Conservation (phyloP, 2,329 filamentous ascomycete genomes). For the Hypocreales sp. region DNA sequence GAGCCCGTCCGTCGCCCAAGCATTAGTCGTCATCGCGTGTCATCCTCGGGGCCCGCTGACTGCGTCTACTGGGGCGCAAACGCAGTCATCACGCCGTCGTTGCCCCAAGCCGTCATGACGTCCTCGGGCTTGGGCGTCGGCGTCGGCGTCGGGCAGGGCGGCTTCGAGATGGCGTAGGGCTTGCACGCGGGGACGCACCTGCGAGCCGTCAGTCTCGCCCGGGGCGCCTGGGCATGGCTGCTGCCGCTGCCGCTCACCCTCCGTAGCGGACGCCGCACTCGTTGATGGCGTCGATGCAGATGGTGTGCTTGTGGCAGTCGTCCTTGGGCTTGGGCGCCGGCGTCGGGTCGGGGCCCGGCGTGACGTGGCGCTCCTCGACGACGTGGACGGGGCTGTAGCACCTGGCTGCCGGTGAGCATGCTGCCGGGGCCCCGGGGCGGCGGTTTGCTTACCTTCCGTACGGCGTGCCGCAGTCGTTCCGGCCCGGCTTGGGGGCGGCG, state of each 20-base stretch:
- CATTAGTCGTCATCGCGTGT: too few species aligned
- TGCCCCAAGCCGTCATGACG: background rate
- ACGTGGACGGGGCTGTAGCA: slow-evolving; percentile 12
- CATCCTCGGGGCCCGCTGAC: too few species aligned
- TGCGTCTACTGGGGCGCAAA: too few species aligned
- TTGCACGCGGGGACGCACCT: slow-evolving; percentile 11
- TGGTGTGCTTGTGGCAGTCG: slow-evolving; percentile 10
- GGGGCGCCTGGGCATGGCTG: too few species aligned
- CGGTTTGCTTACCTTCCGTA: slow-evolving; percentile 12
- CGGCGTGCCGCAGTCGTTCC: slow-evolving; percentile 11
- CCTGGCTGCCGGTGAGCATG: too few species aligned
- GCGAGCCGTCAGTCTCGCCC: too few species aligned
- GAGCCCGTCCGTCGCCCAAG: too few species aligned
- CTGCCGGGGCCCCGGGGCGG: too few species aligned
- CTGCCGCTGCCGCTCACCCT: too few species aligned
- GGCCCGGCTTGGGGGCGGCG: slow-evolving; percentile 2
- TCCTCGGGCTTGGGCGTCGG: background rate
- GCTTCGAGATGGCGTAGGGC: slow-evolving; percentile 5
- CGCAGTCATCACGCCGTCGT: slow-evolving; percentile 1
- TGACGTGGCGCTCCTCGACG: background rate
- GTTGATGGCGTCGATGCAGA: slow-evolving; percentile 11
- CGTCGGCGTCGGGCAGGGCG: slow-evolving; percentile 6
- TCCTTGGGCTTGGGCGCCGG: slow-evolving; percentile 1
- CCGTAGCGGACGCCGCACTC: slow-evolving; percentile 10
- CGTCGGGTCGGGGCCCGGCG: background rate